A percentile compares a stretch with the other conserved stretches of the same genome.
Evolutionary conservation across 352 stramenopile species (phyloP).

Genomic region (Stephanocyclus meneghinianus): DNA sequence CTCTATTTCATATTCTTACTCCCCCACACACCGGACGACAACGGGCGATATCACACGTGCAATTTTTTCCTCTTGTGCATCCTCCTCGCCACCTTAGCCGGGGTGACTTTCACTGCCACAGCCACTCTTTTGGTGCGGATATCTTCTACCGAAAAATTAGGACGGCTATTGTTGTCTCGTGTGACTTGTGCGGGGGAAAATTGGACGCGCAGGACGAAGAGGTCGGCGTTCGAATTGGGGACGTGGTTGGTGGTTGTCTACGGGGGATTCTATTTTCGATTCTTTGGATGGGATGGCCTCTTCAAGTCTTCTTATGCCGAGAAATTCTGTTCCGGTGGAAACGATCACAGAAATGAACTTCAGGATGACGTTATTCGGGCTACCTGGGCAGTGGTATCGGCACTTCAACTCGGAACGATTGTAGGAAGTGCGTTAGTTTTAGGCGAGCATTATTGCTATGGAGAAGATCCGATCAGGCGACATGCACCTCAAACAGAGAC

Average conservation of each 20-base stretch:
- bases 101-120: conserved; percentile 10
- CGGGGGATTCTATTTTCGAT: conserved; percentile 7
- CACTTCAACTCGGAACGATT: conserved; percentile 14
- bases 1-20: conserved; percentile 6
- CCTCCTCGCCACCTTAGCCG: conserved; percentile 5
- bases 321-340: not conserved
- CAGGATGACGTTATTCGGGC: not conserved
- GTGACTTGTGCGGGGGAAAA: conserved; percentile 8
- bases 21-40: not conserved
- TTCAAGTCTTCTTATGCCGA: not conserved
- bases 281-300: not conserved
- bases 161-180: conserved; percentile 5
- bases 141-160: conserved; percentile 6
- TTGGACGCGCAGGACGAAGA: conserved; percentile 1
- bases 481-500: not conserved
- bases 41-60: not conserved
- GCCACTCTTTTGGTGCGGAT: conserved; percentile 8
- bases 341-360: not conserved
- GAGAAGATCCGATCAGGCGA: not conserved
- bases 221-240: conserved; percentile 4
- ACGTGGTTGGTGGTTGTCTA: conserved; percentile 10
- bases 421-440: conserved; percentile 1
- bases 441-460: not conserved
- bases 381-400: conserved; percentile 14
- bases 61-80: conserved; percentile 6